Percentiles rank a stretch among this genome's conserved stretches.
phyloP scores from a whole-genome alignment of 352 stramenopile genomes.

The Phytopythium cucurbitacearum region DNA sequence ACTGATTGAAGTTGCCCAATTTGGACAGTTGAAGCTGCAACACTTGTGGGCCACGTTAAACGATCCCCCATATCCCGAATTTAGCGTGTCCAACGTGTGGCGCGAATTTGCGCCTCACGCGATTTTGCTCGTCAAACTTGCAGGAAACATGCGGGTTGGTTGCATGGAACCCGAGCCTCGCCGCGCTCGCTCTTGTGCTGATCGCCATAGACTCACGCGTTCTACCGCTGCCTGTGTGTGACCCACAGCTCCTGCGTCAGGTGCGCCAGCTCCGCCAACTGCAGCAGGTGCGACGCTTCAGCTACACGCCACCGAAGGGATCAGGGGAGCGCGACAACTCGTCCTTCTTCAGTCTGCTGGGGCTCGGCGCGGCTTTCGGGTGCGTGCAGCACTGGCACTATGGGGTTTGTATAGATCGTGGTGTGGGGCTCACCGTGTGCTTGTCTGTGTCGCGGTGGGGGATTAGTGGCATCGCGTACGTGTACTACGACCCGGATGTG shows the following conservation, averaged over 20 bases:
- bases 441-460: conserved; percentile 2
- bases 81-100: no score
- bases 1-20: no score
- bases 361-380: conserved; percentile 56
- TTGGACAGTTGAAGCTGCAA: no score
- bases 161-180: neutral
- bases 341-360: conserved; percentile 75
- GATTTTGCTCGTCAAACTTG: no score
- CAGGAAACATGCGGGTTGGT: neutral
- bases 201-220: neutral
- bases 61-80: no score
- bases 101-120: no score
- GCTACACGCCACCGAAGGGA: conserved; percentile 60
- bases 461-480: conserved; percentile 65
- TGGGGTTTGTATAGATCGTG: neutral
- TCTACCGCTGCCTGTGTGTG: neutral
- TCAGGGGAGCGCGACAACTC: conserved; percentile 71
- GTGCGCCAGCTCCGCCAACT: conserved; percentile 19
- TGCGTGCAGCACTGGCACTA: conserved; percentile 10
- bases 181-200: neutral
- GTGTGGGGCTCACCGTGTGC: conserved; percentile 1
- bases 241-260: conserved; percentile 19
- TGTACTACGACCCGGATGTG: conserved; percentile 86
- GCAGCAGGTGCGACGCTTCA: conserved; percentile 46
- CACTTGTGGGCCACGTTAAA: no score